A percentile compares a stretch with the other conserved stretches of the same genome.
phyloP scores from a whole-genome alignment of 2,329 filamentous ascomycete genomes.

The Rhynchosporium secalis region DNA sequence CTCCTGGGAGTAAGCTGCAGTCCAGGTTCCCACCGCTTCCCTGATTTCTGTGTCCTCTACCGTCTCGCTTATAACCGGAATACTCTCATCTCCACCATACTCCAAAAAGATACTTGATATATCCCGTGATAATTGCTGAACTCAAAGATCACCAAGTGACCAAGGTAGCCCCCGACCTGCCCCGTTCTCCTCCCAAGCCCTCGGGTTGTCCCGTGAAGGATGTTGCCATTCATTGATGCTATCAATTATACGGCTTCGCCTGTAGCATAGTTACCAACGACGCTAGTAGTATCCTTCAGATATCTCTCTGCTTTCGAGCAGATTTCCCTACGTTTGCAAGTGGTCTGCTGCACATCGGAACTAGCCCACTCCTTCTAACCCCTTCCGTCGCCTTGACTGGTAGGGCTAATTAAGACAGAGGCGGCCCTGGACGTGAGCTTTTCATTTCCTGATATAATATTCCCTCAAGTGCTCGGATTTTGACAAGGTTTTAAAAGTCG shows the following conservation, averaged over 20 bases:
- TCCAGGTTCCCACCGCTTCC: too few species aligned
- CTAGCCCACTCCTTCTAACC: too few species aligned
- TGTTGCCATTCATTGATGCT: slow-evolving; percentile 42
- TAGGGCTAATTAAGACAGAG: too few species aligned
- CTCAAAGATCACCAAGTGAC: slow-evolving; percentile 33
- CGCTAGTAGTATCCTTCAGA: slow-evolving; percentile 38
- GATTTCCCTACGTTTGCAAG: slow-evolving; percentile 41
- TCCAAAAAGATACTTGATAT: slow-evolving; percentile 34
- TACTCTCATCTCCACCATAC: slow-evolving; percentile 12
- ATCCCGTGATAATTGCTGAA: slow-evolving; percentile 40
- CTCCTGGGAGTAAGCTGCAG: too few species aligned
- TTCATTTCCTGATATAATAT: too few species aligned
- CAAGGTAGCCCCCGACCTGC: slow-evolving; percentile 39
- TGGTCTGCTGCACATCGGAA: slow-evolving; percentile 41
- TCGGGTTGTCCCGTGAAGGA: slow-evolving; percentile 40
- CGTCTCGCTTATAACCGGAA: too few species aligned
- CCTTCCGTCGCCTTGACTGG: too few species aligned
- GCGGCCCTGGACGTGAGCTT: too few species aligned
- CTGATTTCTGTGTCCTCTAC: too few species aligned
- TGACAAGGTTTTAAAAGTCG: too few species aligned
- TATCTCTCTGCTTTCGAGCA: slow-evolving; percentile 39
- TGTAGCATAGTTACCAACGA: slow-evolving; percentile 41
- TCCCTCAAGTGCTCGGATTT: too few species aligned
- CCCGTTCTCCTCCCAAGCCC: slow-evolving; percentile 40
- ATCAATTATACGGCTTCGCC: slow-evolving; percentile 43